These are phyloP conservation scores for Botrytis paeoniae DNA, from an alignment of 2,329 filamentous ascomycete species.

Conservation along the genomic window DNA sequence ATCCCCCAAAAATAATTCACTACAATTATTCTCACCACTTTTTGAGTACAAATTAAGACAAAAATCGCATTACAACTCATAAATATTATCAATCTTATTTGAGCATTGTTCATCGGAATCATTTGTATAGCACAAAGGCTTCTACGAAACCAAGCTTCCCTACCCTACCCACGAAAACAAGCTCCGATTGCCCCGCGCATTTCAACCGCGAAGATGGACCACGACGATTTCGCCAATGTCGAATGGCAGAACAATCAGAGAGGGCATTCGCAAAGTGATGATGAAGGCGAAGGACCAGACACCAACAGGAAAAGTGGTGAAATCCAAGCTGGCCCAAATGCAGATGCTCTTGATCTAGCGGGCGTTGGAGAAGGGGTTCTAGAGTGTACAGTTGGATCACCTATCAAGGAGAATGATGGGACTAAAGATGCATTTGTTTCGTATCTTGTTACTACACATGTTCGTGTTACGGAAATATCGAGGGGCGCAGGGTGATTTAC, in stretches of 20 bases:
- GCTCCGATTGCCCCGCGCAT: slow-evolving; percentile 24
- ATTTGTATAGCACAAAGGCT: not conserved
- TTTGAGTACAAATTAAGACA: slow-evolving; percentile 15
- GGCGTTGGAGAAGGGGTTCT: slow-evolving; percentile 70
- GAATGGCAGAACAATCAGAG: slow-evolving; percentile 66
- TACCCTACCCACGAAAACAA: not conserved
- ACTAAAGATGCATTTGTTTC: slow-evolving; percentile 97
- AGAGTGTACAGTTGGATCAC: slow-evolving; percentile 77
- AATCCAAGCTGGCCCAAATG: slow-evolving; percentile 36
- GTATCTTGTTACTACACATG: slow-evolving; percentile 88
- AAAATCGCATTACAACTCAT: slow-evolving; percentile 8
- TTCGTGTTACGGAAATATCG: slow-evolving; percentile 43
- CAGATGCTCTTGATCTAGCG: slow-evolving; percentile 50
- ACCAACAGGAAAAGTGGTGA: slow-evolving; percentile 22
- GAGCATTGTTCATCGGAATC: not conserved
- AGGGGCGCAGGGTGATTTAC: slow-evolving; percentile 16
- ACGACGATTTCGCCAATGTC: slow-evolving; percentile 76
- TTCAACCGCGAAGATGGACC: slow-evolving; percentile 32
- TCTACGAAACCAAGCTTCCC: slow-evolving; percentile 1
- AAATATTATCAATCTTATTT: not conserved
- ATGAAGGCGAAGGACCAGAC: slow-evolving; percentile 29
- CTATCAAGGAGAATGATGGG: slow-evolving; percentile 92
- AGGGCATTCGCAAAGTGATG: slow-evolving; percentile 44
- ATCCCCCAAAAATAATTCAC: not conserved
- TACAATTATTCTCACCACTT: slow-evolving; percentile 10